phyloP scores from a whole-genome alignment of 2,329 filamentous ascomycete genomes.

The Xylaria sp. region DNA sequence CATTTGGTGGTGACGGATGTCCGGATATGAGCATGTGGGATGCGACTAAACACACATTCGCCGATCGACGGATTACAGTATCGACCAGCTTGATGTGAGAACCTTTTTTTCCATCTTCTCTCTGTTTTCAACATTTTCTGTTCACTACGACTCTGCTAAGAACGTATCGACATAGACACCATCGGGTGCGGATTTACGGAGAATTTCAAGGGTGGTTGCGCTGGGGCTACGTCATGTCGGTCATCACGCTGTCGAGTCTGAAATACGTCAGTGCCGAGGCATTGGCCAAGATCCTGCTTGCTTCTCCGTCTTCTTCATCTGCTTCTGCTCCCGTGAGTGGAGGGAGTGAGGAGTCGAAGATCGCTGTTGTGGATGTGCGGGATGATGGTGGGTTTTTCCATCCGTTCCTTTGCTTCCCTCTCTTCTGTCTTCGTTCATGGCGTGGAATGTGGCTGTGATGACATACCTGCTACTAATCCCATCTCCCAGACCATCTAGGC shows the following conservation, averaged over 20 bases:
- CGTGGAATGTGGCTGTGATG: not conserved
- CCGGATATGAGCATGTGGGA: no score
- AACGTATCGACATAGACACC: no score
- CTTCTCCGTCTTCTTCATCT: conserved; percentile 23
- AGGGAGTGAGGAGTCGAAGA: conserved; percentile 50
- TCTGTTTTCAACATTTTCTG: no score
- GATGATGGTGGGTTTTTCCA: conserved; percentile 8
- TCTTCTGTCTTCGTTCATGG: not conserved
- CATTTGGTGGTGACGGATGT: no score
- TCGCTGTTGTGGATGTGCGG: conserved; percentile 16
- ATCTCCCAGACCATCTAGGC: conserved; percentile 68
- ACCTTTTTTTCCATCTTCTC: no score
- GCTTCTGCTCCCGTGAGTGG: conserved; percentile 62
- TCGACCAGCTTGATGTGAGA: no score
- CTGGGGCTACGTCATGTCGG: conserved; percentile 17
- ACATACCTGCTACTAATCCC: not conserved
- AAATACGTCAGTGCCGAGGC: conserved; percentile 61
- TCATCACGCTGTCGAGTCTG: conserved; percentile 51
- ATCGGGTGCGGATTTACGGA: no score
- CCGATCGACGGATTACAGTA: no score
- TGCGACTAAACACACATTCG: no score
- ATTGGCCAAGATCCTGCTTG: conserved; percentile 61
- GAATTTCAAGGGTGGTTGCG: no score
- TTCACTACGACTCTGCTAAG: no score
- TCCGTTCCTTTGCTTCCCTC: not conserved